Evolutionary conservation across 768 basidiomycete genomes (phyloP).

Genomic region (Leccinum truebloodii): DNA sequence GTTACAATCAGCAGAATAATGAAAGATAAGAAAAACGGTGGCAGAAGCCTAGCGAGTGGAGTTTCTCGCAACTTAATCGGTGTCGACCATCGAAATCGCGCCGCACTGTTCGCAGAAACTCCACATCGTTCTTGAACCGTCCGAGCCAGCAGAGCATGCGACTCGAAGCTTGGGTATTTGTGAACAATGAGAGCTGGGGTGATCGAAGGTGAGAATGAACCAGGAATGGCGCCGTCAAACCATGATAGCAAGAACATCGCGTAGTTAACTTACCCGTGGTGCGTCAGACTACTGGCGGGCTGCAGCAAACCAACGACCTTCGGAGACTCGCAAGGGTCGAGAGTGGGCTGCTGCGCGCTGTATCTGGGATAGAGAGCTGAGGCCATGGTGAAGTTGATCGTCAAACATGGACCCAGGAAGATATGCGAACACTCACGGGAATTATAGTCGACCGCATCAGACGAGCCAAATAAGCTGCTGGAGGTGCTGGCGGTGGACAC

Average conservation of each 20-base stretch:
- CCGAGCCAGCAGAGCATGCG: constrained; percentile 68
- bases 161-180: constrained; percentile 84
- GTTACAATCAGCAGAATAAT: constrained; percentile 35
- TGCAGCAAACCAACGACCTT: constrained; percentile 64
- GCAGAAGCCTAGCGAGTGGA: constrained; percentile 9
- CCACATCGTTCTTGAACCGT: constrained; percentile 80
- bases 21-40: constrained; percentile 26
- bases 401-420: neutral
- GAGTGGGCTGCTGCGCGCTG: constrained; percentile 60
- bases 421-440: constrained; percentile 45
- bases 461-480: constrained; percentile 47
- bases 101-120: constrained; percentile 87
- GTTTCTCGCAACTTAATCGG: constrained; percentile 44
- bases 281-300: constrained; percentile 57
- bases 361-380: constrained; percentile 58
- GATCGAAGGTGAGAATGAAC: constrained; percentile 11
- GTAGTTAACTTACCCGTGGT: constrained; percentile 64
- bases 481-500: constrained; percentile 65
- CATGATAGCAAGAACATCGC: neutral
- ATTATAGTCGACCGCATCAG: constrained; percentile 45
- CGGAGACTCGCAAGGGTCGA: constrained; percentile 49
- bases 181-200: constrained; percentile 59
- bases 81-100: constrained; percentile 85
- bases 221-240: constrained; percentile 14
- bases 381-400: neutral